Evolutionary conservation across 2,329 filamentous ascomycete genomes (phyloP).

Genomic region (Diaporthe nobilis): DNA sequence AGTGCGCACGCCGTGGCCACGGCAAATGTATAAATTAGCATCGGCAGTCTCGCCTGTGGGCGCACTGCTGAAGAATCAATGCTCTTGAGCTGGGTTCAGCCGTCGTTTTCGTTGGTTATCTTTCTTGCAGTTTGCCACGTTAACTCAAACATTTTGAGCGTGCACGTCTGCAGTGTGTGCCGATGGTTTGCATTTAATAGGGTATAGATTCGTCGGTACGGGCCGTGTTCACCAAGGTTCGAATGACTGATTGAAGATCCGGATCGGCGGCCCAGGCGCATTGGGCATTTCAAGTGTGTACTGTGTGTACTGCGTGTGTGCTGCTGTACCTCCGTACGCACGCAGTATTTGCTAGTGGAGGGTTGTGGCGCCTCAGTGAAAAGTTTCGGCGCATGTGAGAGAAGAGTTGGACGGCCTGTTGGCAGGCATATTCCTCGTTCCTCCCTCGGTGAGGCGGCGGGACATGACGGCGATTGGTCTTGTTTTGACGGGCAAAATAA

Average conservation of each 20-base stretch:
- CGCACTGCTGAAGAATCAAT: constrained; percentile 12
- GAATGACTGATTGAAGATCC: background rate
- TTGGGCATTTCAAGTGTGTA: background rate
- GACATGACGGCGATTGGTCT: constrained; percentile 6
- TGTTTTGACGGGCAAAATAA: constrained; percentile 26
- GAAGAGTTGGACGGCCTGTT: background rate
- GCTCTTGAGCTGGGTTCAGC: background rate
- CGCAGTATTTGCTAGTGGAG: background rate
- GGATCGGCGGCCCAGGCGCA: constrained; percentile 16
- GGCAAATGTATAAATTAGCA: constrained; percentile 22
- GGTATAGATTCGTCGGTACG: constrained; percentile 12
- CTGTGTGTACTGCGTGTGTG: background rate
- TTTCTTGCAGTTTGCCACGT: background rate
- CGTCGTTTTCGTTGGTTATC: background rate
- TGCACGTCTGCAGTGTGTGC: background rate
- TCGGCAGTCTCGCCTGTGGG: constrained; percentile 1
- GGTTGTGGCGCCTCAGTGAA: background rate
- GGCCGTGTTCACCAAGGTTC: constrained; percentile 22
- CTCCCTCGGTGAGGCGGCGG: background rate
- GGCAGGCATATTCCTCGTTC: constrained; percentile 23
- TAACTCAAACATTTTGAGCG: background rate
- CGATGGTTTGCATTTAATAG: background rate
- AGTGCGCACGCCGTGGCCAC: constrained; percentile 19
- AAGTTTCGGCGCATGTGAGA: background rate
- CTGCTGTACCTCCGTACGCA: background rate